Evolutionary conservation across 108 stramenopile genomes (phyloP).

Genomic region (Stephanodiscus minutulus): DNA sequence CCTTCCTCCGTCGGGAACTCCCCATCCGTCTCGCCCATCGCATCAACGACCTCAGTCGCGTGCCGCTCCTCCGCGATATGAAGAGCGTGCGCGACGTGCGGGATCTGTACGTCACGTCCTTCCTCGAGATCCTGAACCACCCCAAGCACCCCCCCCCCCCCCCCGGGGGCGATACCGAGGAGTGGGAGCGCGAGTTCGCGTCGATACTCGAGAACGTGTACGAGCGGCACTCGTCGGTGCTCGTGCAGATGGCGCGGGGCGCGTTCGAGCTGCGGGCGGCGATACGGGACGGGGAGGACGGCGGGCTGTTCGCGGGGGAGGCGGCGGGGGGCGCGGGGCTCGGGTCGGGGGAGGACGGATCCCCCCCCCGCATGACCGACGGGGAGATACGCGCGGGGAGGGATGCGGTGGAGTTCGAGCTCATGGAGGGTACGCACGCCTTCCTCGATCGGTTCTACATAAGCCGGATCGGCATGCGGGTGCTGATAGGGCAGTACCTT

Average conservation of each 20-base stretch:
- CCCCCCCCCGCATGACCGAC: background rate
- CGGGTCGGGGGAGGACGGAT: slow-evolving; percentile 29
- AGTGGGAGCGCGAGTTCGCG: slow-evolving; percentile 67
- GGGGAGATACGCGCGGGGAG: slow-evolving; percentile 13
- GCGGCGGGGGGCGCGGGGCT: slow-evolving; percentile 18
- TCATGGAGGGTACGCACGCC: slow-evolving; percentile 84
- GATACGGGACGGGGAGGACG: slow-evolving; percentile 38
- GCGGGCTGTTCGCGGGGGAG: background rate
- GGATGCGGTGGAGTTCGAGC: slow-evolving; percentile 49
- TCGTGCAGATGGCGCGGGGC: slow-evolving; percentile 97
- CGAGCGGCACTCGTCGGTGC: slow-evolving; percentile 89
- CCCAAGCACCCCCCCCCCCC: slow-evolving; percentile 66
- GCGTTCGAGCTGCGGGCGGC: slow-evolving; percentile 92
- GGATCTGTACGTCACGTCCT: slow-evolving; percentile 89
- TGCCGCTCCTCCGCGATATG: slow-evolving; percentile 81
- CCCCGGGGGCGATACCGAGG: slow-evolving; percentile 61
- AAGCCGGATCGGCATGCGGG: slow-evolving; percentile 97
- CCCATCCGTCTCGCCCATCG: slow-evolving; percentile 98
- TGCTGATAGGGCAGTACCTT: slow-evolving; percentile 96
- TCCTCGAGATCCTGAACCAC: slow-evolving; percentile 79
- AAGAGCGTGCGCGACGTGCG: slow-evolving; percentile 73
- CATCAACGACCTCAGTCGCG: slow-evolving; percentile 87
- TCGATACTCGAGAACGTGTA: slow-evolving; percentile 88
- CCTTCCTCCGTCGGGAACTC: slow-evolving; percentile 93
- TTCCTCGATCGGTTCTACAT: slow-evolving; percentile 98